These are phyloP conservation scores for Exidia glandulosa DNA, from an alignment of 768 basidiomycete species.

Conservation along the genomic window DNA sequence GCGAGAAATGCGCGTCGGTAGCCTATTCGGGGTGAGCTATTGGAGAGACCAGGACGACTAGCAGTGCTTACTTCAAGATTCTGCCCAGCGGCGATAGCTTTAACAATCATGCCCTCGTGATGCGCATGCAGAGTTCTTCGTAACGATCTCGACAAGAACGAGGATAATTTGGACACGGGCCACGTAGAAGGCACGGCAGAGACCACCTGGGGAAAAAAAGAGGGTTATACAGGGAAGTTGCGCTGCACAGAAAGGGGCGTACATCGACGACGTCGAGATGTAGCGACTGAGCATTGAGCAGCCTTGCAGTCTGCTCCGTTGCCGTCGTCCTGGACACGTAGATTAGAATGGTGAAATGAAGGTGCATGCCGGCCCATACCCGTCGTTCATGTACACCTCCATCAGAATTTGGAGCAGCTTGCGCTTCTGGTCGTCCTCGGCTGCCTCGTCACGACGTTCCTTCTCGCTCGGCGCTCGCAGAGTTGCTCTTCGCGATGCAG, in stretches of 20 bases:
- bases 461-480: constrained; percentile 20
- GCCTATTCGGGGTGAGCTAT: constrained; percentile 25
- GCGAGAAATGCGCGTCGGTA: constrained; percentile 45
- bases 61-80: constrained; percentile 49
- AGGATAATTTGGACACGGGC: constrained; percentile 60
- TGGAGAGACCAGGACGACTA: neutral
- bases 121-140: constrained; percentile 59
- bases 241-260: constrained; percentile 18
- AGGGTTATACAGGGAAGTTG: neutral
- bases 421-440: constrained; percentile 39
- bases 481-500: neutral
- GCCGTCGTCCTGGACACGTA: constrained; percentile 33
- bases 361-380: constrained; percentile 32
- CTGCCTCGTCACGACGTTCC: constrained; percentile 16
- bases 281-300: constrained; percentile 72
- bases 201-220: constrained; percentile 37
- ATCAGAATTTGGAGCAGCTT: constrained; percentile 59
- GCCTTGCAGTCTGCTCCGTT: constrained; percentile 47
- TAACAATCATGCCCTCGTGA: constrained; percentile 67
- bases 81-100: constrained; percentile 65
- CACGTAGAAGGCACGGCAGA: constrained; percentile 60
- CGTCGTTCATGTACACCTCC: constrained; percentile 72
- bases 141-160: constrained; percentile 71
- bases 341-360: neutral
- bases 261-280: constrained; percentile 73